Evolutionary conservation across 1,284 basidiomycete genomes (phyloP).

Genomic region (Mycosarcoma maydis): DNA sequence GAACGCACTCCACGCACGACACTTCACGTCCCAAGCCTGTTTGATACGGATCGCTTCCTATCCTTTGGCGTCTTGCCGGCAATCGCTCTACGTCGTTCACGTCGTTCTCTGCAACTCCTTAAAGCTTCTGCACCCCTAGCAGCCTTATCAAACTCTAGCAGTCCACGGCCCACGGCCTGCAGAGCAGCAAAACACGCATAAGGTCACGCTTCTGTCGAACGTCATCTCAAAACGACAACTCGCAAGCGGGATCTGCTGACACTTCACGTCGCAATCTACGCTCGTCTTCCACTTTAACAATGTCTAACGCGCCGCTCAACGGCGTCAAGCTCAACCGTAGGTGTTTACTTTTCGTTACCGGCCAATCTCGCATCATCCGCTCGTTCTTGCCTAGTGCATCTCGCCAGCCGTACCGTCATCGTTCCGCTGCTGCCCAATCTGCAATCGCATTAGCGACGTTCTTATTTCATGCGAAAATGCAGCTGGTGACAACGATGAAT

Average conservation of each 20-base stretch:
- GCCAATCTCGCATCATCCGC: not conserved
- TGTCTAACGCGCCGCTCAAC: conserved; percentile 58
- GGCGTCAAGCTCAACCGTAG: conserved; percentile 57
- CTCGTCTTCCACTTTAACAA: conserved; percentile 16
- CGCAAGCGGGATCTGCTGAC: conserved; percentile 1
- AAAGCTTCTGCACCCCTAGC: no score
- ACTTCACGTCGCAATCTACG: conserved; percentile 1
- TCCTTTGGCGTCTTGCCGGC: not conserved
- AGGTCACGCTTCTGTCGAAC: not conserved
- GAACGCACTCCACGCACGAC: conserved; percentile 5
- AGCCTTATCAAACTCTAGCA: not conserved
- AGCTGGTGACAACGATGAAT: no score
- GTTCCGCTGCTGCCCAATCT: no score
- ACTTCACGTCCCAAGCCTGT: conserved; percentile 1
- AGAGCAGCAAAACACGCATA: not conserved
- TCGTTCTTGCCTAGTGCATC: not conserved
- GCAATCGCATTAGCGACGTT: no score
- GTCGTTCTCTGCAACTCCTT: no score
- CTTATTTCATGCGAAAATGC: no score
- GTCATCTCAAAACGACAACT: not conserved
- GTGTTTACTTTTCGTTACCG: conserved; percentile 5
- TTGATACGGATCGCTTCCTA: conserved; percentile 3
- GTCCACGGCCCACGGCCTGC: conserved; percentile 2
- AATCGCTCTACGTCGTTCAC: not conserved
- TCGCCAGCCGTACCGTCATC: no score